Percentiles rank a stretch among this genome's conserved stretches.
These are phyloP conservation scores for Metschnikowia proteae DNA, from an alignment of 805 yeast species.

Conservation along the genomic window DNA sequence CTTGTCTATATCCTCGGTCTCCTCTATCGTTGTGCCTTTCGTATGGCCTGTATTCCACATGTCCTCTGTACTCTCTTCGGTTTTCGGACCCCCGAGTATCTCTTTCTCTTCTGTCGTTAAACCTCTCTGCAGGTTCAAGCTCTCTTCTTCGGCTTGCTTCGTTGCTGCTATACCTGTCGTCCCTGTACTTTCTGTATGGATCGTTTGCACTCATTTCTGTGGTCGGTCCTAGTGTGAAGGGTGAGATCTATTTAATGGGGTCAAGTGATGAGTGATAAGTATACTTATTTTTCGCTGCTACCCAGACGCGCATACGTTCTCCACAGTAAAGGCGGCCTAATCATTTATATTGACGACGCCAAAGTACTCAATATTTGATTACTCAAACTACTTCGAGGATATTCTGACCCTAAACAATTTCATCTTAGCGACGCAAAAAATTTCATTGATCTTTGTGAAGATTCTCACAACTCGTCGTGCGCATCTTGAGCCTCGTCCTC, in stretches of 20 bases:
- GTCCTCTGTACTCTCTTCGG: constrained; percentile 4
- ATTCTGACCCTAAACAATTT: too few relatives aligned
- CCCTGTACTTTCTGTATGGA: constrained; percentile 2
- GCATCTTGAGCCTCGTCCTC: not conserved
- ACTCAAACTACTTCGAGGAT: not conserved
- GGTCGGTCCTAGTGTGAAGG: not conserved
- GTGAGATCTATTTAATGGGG: not conserved
- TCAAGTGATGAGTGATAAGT: not conserved
- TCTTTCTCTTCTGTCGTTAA: constrained; percentile 9
- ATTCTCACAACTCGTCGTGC: constrained; percentile 4
- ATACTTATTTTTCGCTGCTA: not conserved
- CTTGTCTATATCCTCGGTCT: constrained; percentile 14
- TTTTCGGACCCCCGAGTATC: constrained; percentile 14
- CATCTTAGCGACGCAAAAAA: not conserved
- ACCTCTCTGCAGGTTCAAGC: constrained; percentile 1
- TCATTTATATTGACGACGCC: not conserved
- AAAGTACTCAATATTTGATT: not conserved
- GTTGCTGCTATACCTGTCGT: not conserved
- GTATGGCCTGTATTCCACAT: not conserved
- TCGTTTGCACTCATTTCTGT: constrained; percentile 1
- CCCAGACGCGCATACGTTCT: constrained; percentile 1
- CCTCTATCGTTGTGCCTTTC: not conserved
- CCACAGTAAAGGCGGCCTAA: not conserved
- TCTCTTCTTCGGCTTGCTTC: constrained; percentile 4
- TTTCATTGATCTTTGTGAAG: not conserved